Conservation (phyloP, 2,329 filamentous ascomycete species). For the Colletotrichum sp. region DNA sequence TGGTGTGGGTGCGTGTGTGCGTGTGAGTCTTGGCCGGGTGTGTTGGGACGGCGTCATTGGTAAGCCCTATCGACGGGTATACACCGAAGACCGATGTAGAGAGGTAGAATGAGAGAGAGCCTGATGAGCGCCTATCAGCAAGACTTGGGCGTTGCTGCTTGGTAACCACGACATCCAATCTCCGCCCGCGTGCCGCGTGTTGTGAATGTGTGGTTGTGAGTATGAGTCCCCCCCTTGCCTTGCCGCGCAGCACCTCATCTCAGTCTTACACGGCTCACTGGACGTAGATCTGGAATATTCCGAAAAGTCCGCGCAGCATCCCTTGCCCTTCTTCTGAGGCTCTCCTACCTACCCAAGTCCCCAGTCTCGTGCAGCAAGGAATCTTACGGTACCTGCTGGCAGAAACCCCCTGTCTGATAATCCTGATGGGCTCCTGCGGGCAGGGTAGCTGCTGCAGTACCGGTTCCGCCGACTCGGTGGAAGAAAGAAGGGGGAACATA, state of each 20-base stretch:
- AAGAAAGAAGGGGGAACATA: constrained; percentile 3
- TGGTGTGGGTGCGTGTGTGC: not conserved
- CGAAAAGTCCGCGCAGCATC: constrained; percentile 6
- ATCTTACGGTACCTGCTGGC: not conserved
- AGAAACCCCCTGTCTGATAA: not conserved
- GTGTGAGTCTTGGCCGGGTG: not conserved
- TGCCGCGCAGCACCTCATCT: not conserved
- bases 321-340: constrained; percentile 8
- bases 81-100: constrained; percentile 1
- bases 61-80: not conserved
- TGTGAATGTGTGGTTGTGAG: not conserved
- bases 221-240: not conserved
- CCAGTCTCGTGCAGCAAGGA: not conserved
- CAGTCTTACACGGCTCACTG: not conserved
- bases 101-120: not conserved
- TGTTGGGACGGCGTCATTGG: constrained; percentile 9
- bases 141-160: constrained; percentile 10
- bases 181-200: constrained; percentile 7
- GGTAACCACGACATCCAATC: constrained; percentile 11
- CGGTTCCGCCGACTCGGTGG: constrained; percentile 18
- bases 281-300: not conserved
- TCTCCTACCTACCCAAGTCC: not conserved
- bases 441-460: not conserved
- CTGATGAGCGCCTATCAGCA: not conserved
- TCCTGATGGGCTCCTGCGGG: not conserved